Evolutionary conservation across 2,329 filamentous ascomycete genomes (phyloP).

Genomic region (Botrytis byssoidea): DNA sequence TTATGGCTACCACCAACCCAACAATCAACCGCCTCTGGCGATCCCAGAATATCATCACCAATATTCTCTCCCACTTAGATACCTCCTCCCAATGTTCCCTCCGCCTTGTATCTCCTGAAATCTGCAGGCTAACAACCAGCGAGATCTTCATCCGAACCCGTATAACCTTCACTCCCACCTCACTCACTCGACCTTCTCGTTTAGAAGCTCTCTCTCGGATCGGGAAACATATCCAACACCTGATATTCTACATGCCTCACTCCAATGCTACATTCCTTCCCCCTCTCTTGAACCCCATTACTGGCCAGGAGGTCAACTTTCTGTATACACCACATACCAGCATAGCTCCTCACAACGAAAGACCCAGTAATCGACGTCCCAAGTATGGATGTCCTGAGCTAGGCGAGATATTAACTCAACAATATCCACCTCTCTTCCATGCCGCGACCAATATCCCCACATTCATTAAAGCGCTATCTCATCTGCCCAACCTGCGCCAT

Average conservation of each 20-base stretch:
- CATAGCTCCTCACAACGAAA: constrained; percentile 56
- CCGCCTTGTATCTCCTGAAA: constrained; percentile 67
- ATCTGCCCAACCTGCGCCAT: constrained; percentile 68
- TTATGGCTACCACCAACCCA: constrained; percentile 38
- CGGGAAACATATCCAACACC: constrained; percentile 73
- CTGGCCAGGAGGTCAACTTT: constrained; percentile 76
- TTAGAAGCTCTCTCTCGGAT: constrained; percentile 74
- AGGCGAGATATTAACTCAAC: constrained; percentile 77
- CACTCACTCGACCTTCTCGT: constrained; percentile 71
- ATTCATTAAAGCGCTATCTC: constrained; percentile 72
- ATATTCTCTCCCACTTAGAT: constrained; percentile 36
- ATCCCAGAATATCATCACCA: constrained; percentile 34
- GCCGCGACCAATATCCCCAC: constrained; percentile 83
- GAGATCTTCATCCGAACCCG: constrained; percentile 67
- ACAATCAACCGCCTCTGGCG: constrained; percentile 38
- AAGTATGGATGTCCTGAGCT: constrained; percentile 80
- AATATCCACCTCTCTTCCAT: constrained; percentile 87
- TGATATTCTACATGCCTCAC: constrained; percentile 77
- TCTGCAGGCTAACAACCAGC: constrained; percentile 67
- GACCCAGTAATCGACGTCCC: constrained; percentile 45
- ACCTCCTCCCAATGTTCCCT: constrained; percentile 50
- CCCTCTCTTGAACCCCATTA: constrained; percentile 75
- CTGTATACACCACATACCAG: constrained; percentile 76
- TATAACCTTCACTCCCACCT: constrained; percentile 69
- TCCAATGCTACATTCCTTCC: constrained; percentile 76